These are phyloP conservation scores for Populus hybrid DNA, from an alignment of 441 rosid genomes.

Conservation along the genomic window DNA sequence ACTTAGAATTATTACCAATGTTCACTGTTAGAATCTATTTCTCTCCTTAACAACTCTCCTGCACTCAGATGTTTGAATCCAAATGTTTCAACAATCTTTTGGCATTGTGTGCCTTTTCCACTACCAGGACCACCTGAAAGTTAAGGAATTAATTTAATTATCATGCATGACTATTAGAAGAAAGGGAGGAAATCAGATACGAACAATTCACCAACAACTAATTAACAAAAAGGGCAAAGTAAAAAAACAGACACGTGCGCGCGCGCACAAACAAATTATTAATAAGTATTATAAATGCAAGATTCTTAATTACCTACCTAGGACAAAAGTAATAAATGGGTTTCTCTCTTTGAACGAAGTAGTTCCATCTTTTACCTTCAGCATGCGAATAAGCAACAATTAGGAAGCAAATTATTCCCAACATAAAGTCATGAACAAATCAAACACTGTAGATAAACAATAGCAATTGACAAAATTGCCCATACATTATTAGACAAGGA, in stretches of 20 bases:
- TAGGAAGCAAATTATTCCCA: slow-evolving; percentile 10
- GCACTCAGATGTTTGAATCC: slow-evolving; percentile 85
- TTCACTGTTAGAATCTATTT: slow-evolving; percentile 70
- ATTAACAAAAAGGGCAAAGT: no score
- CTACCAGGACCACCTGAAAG: slow-evolving; percentile 92
- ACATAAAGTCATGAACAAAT: neutral
- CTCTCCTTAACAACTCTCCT: slow-evolving; percentile 85
- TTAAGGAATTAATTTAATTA: neutral
- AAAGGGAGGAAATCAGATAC: neutral
- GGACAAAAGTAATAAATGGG: slow-evolving; percentile 75
- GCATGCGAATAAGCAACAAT: slow-evolving; percentile 30
- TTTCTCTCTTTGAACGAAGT: slow-evolving; percentile 33
- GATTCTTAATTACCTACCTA: slow-evolving; percentile 40
- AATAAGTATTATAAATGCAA: neutral
- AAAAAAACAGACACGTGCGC: neutral
- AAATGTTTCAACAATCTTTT: slow-evolving; percentile 60
- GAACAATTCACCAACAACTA: neutral
- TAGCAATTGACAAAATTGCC: neutral
- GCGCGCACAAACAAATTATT: neutral
- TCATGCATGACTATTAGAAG: neutral
- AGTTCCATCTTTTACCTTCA: slow-evolving; percentile 32
- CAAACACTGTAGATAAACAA: neutral
- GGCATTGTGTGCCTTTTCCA: slow-evolving; percentile 93
- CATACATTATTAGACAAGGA: neutral
- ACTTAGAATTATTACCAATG: slow-evolving; percentile 43